These are phyloP conservation scores for Dictyostelium intermedium DNA, from an alignment of 78 protist species.

Conservation along the genomic window DNA sequence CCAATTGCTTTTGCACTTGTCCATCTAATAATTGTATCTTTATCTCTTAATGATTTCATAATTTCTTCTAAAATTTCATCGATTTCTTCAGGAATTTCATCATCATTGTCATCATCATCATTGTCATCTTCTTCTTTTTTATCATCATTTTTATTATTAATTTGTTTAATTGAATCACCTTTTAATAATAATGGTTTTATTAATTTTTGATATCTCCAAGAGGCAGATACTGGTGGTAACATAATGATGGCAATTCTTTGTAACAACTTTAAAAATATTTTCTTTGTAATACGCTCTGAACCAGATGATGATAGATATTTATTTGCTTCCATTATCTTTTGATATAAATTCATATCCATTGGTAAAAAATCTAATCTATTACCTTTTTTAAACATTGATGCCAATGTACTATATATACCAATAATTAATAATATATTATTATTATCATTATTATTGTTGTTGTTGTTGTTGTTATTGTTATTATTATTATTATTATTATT, in stretches of 20 bases:
- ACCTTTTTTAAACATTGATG: constrained; percentile 83
- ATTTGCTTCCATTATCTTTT: not conserved
- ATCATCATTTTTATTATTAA: not conserved
- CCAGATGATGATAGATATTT: not conserved
- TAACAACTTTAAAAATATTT: constrained; percentile 80
- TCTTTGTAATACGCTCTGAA: constrained; percentile 30
- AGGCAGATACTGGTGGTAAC: constrained; percentile 85
- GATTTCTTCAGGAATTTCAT: constrained; percentile 30
- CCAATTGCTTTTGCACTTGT: constrained; percentile 96
- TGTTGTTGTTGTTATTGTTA: not conserved
- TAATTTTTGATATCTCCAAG: constrained; percentile 92
- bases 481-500: not conserved
- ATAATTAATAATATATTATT: not conserved
- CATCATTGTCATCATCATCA: constrained; percentile 40
- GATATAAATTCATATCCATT: not conserved
- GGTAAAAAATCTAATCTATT: constrained; percentile 80
- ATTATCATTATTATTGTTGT: too few species aligned
- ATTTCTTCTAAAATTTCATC: constrained; percentile 70
- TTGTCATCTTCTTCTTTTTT: not conserved
- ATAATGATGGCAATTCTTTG: constrained; percentile 92
- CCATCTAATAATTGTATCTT: constrained; percentile 90
- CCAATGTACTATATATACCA: constrained; percentile 79
- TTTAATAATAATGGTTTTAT: constrained; percentile 25
- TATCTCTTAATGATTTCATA: constrained; percentile 61
- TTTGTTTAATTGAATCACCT: not conserved